Base-by-base conservation (phyloP, 129 eudicot genomes). In the Calendula officinalis region DNA sequence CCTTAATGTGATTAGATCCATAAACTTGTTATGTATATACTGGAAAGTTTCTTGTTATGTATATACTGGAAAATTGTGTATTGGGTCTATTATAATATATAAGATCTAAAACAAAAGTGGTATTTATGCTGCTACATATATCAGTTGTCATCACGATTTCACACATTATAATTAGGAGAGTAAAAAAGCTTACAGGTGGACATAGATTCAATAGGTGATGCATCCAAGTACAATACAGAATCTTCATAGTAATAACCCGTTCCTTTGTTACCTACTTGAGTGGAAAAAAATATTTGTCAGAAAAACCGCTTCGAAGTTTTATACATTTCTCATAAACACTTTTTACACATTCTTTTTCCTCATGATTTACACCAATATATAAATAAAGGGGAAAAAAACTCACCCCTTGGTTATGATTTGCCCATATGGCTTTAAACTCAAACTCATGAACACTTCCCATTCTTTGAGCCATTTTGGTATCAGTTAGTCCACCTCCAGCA, bases 201-300 rank as follows among this genome's bases (percentile, higher is more conserved):
- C 48, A 67, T 52, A 66, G 72, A 46, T 62, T 88, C 96, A 64
- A 81, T 78, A 22, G 78, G 62, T 40, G 82, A 79, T 13, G 79
- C 82, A 46, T 81, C 86, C 54, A 87, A 75, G 70, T 69, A 68
- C 49, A 79, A 60, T 49, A 83, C 87, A 13, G 86, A 52, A 62
- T 75, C 56, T 59, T 85, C 86, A 37, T 53, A 67, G 91, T 82
- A 78, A 92, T 80, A 71, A 88, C 89, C 76, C 81, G 90, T 76
- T 81, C 89, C 87, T 79, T 88, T n/a, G 91, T 81, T 56, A 77
- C 94, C 98, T 92, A 78, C 59, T 78, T 68, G 69, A 77, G 56
- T 47, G 59, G 48, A 60, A n/a, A n/a, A 62, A 56, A 47, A 64
- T 48, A 64, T 40, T 49, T 69, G 69, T 74, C 57, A 74, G 75